Evolutionary conservation across 495 filamentous ascomycete species (phyloP).

Genomic region (Viridothelium virens): DNA sequence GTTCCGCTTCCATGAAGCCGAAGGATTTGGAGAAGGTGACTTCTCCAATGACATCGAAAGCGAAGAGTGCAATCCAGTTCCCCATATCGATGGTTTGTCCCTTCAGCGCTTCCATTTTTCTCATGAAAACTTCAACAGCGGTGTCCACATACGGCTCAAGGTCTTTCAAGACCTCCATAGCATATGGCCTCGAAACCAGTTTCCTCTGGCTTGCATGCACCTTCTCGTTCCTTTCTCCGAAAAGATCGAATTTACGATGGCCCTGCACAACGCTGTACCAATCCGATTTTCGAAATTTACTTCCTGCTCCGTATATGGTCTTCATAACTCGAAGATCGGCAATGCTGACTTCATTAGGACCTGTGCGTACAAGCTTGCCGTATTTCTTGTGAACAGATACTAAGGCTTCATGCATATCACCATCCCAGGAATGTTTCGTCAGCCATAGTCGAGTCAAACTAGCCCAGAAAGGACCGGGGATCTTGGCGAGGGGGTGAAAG

Average conservation of each 20-base stretch:
- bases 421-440: constrained; percentile 25
- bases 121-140: constrained; percentile 26
- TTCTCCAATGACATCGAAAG: constrained; percentile 35
- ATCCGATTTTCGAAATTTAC: constrained; percentile 31
- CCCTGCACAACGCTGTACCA: constrained; percentile 36
- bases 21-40: constrained; percentile 32
- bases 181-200: constrained; percentile 29
- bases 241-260: constrained; percentile 34
- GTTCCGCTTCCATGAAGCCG: constrained; percentile 30
- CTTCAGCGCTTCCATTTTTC: constrained; percentile 21
- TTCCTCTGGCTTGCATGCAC: constrained; percentile 30
- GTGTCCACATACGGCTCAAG: constrained; percentile 31
- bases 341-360: constrained; percentile 30
- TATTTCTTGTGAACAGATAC: constrained; percentile 25
- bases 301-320: constrained; percentile 32
- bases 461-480: constrained; percentile 30
- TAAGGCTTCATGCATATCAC: constrained; percentile 25
- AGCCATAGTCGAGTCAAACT: constrained; percentile 28
- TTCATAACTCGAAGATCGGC: constrained; percentile 31
- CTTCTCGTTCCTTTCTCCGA: constrained; percentile 30
- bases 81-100: constrained; percentile 29
- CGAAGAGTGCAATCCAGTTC: constrained; percentile 34
- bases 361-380: constrained; percentile 29
- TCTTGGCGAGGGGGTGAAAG: constrained; percentile 23
- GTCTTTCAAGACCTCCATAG: constrained; percentile 30